Evolutionary conservation across 1,139 yeast species (phyloP), one percentile per base, ranked within the genome.

Genomic region (Pichia sp.): DNA sequence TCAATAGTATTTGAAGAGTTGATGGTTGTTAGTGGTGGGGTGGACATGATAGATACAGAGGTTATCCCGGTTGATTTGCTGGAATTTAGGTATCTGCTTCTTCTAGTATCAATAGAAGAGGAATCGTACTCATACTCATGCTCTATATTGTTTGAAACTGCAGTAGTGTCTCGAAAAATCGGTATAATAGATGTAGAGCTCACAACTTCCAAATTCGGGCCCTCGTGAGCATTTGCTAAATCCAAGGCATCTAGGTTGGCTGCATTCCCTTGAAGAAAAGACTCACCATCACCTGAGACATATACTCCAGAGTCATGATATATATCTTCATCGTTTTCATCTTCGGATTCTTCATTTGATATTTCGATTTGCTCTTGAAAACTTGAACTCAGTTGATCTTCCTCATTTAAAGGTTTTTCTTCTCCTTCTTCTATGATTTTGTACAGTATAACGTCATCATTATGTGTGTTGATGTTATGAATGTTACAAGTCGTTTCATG

Each of bases 1-100:
- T 39, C 40, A 2, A 45, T 27, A 1, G 48, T 36, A 5, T 44
- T 37, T 2, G 26, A 32, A n/a, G 60, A 44, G 38, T 40, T 47
- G 29, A 44, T 45, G 9, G 50, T 41, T 2, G 46, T 33, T 2
- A 44, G 36, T 5, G 39, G 9, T 1, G 50, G 48, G 7, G 48
- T 41, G 3, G 46, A 36, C 27, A 45, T 23, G 2, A 40, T 26
- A 23, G 50, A 72, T n/a, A 74, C 58, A 10, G 80, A 74, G 0
- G 81, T 75, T 47, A 74, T 75, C 1, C 77, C 72, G 0, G 81
- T 75, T 3, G 78, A 72, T 29, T 49, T 52, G 29, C 46, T 35
- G 2, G 58, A 54, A 33, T 33, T 48, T 39, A 44, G 54, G 48
- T 32, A 49, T 45, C 37, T 47, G 27, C 23, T 16, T 16, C 42